Base-by-base conservation (phyloP, 495 filamentous ascomycete genomes). In the Chaetomium tenue region DNA sequence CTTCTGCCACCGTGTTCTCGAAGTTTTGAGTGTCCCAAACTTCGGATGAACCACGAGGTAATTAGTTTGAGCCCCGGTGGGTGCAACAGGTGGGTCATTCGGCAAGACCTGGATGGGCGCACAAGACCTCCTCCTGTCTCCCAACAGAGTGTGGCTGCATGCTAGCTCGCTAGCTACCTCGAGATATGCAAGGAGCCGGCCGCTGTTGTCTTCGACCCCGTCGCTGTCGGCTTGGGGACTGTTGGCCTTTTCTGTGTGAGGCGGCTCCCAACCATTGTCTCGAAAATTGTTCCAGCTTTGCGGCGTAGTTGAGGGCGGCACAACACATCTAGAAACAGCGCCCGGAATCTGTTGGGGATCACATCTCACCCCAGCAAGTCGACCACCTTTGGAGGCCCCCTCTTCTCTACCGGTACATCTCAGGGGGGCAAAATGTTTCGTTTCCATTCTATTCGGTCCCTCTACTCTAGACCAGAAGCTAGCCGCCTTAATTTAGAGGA, bases 141-240 rank as follows among this genome's bases (percentile, higher is more conserved):
- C 18, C 52, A 28, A 33, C 6, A 59, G 37, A 47, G 55, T 66
- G 55, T 66, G 55, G 60, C 60, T 67, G 59, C 53, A 61, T 66
- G 59, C n/a, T 33, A 37, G 33, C 20, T 20, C 6, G 28, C 3
- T 33, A 5, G 33, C 20, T 20, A 30, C 42, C 40, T 40, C 28
- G 39, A 60, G 30, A 25, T 44, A 37, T 54, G 62, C 37, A 22
- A 44, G 55, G 25, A 42, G 37, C 39, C 22, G 37, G 12, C 37
- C 2, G 28, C 25, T 12, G 2, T 22, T 47, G 7, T 8, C 60
- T 30, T 55, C 60, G 25, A 20, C 51, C 26, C 18, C 60, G 40
- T 63, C 25, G 40, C 25, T 40, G 51, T 25, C 48, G 48, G 39
- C 40, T 22, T 5, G 16, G 39, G 51, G 51, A 26, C 8, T 25